phyloP scores from a whole-genome alignment of 2,329 filamentous ascomycete genomes.

The Cladophialophora yegresii region DNA sequence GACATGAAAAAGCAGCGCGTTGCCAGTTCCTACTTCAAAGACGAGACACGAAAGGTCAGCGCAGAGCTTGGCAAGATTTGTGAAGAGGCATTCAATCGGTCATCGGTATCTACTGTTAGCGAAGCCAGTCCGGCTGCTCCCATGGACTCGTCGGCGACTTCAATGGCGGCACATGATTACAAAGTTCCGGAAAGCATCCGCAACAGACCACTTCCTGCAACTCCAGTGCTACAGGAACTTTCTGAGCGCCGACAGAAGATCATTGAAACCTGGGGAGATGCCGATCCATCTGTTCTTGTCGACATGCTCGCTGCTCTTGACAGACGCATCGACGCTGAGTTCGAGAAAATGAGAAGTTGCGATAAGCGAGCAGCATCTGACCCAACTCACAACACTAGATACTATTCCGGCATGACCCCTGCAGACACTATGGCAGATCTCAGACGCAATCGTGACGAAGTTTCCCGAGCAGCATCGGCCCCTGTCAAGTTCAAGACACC shows the following conservation, averaged over 20 bases:
- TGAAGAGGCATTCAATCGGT: constrained; percentile 85
- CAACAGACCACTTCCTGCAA: constrained; percentile 49
- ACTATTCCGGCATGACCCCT: constrained; percentile 25
- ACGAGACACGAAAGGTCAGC: constrained; percentile 81
- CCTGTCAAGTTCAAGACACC: constrained; percentile 30
- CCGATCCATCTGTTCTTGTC: constrained; percentile 48
- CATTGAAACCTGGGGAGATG: constrained; percentile 53
- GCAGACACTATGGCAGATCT: constrained; percentile 36
- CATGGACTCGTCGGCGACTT: constrained; percentile 54
- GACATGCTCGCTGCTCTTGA: constrained; percentile 64
- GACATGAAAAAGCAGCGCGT: constrained; percentile 47
- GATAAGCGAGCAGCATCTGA: constrained; percentile 52
- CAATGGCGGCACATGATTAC: constrained; percentile 43
- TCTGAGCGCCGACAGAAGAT: constrained; percentile 61
- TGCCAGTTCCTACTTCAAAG: constrained; percentile 61
- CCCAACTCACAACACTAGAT: constrained; percentile 40
- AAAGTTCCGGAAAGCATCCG: constrained; percentile 34
- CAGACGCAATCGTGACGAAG: constrained; percentile 22
- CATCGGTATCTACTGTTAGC: constrained; percentile 55
- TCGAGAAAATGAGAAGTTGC: constrained; percentile 32
- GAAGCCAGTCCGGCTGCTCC: constrained; percentile 44
- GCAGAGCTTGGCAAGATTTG: constrained; percentile 84
- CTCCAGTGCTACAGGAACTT: constrained; percentile 55
- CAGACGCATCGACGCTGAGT: constrained; percentile 54
- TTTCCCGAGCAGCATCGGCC: constrained; percentile 41